A percentile compares a stretch with the other conserved stretches of the same genome.
Evolutionary conservation across 306 rosid species (phyloP).

Genomic region (Sicyos edulis): DNA sequence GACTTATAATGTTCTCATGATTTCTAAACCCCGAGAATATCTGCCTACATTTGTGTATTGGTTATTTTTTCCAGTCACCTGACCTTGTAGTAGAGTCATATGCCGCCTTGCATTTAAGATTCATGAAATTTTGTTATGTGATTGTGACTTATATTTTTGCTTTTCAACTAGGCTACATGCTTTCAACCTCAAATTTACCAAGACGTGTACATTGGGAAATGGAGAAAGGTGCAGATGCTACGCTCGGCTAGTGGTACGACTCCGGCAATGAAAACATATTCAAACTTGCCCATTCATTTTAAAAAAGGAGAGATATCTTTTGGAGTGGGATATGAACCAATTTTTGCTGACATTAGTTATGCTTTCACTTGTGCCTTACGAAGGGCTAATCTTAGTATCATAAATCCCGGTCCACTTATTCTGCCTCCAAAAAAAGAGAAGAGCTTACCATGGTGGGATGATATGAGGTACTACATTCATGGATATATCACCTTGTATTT

Average conservation of each 20-base stretch:
- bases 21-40: no score
- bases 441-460: slow-evolving; percentile 99
- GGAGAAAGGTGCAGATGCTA: slow-evolving; percentile 91
- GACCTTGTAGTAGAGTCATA: background rate
- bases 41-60: no score
- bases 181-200: slow-evolving; percentile 92
- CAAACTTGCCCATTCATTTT: slow-evolving; percentile 71
- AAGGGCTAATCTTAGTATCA: slow-evolving; percentile 83
- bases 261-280: slow-evolving; percentile 86
- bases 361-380: slow-evolving; percentile 95
- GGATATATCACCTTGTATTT: slow-evolving; percentile 65
- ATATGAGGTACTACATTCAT: slow-evolving; percentile 88
- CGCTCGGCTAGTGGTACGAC: slow-evolving; percentile 98
- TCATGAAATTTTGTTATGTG: slow-evolving; percentile 23
- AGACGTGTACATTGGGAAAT: slow-evolving; percentile 83
- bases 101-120: slow-evolving; percentile 5
- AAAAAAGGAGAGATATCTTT: slow-evolving; percentile 71
- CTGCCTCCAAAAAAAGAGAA: slow-evolving; percentile 76
- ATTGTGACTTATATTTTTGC: slow-evolving; percentile 28
- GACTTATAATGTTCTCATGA: no score
- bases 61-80: background rate
- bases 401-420: slow-evolving; percentile 43
- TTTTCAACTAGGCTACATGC: slow-evolving; percentile 73
- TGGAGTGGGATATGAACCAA: slow-evolving; percentile 97
- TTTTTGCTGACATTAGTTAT: slow-evolving; percentile 86